These are phyloP conservation scores for Coemansia sp. DNA, from an alignment of 192 early-diverging fungal species.

Conservation along the genomic window DNA sequence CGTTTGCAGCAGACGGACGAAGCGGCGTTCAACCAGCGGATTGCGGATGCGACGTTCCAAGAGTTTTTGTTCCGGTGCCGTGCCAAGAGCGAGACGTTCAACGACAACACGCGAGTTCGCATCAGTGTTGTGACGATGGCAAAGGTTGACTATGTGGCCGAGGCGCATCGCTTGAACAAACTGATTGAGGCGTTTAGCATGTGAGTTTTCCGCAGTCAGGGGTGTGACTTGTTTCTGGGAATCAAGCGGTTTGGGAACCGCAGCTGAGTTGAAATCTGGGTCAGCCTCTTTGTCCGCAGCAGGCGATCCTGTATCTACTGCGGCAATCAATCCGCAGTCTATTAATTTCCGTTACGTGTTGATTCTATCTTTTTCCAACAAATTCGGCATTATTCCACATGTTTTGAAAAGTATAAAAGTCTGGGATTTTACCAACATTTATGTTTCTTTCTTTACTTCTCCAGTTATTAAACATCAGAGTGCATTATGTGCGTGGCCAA, in stretches of 20 bases:
- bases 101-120: slow-evolving; percentile 60
- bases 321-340: slow-evolving; percentile 7
- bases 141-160: slow-evolving; percentile 64
- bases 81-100: slow-evolving; percentile 65
- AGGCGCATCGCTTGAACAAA: slow-evolving; percentile 51
- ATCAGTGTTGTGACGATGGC: slow-evolving; percentile 49
- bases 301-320: background rate
- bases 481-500: slow-evolving; percentile 12
- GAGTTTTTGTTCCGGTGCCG: slow-evolving; percentile 68
- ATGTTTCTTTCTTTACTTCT: slow-evolving; percentile 11
- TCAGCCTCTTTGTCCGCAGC: background rate
- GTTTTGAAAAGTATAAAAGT: background rate
- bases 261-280: background rate
- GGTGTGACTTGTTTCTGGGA: background rate
- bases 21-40: slow-evolving; percentile 52
- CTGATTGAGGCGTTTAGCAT: slow-evolving; percentile 46
- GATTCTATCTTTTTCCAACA: background rate
- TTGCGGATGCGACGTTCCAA: slow-evolving; percentile 65
- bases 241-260: slow-evolving; percentile 1
- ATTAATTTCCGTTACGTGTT: slow-evolving; percentile 7
- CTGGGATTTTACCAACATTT: background rate
- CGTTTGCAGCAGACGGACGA: slow-evolving; percentile 57
- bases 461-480: background rate
- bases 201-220: slow-evolving; percentile 3
- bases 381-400: no score